Evolutionary conservation across 225 moss, liverwort and hornwort genomes (phyloP), one percentile per base, ranked within the genome.

Genomic region (Polytrichum formosum): DNA sequence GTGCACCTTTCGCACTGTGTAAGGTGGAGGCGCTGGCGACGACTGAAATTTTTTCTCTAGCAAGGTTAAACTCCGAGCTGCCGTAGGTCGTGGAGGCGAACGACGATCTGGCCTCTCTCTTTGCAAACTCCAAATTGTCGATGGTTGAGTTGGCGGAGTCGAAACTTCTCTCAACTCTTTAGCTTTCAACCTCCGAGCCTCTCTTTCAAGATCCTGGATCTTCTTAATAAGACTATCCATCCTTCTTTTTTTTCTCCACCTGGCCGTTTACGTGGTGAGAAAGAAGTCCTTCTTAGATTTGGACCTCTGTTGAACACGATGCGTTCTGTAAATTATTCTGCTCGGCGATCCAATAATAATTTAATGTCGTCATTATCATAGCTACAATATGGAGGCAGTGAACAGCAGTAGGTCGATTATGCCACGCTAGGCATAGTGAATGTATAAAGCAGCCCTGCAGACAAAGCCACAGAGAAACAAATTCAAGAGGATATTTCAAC

Each of bases 31-130:
- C 26, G 77, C 27, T 23, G 56, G 61, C 46, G 58, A 26, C 4
- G 70, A 54, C 28, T 67, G 64, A 28, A 70, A 13, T 3, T 70
- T 70, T 21, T 70, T 70, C 35, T 75, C 81, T 58, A 84, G 55
- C 55, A 78, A 79, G 8, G 78, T 70, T 53, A 84, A 61, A 37
- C 84, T 84, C 60, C 78, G 81, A 67, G 84, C 78, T 70, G 81
- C 84, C 27, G 81, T 73, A 26, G 84, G 80, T 37, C 81, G 75
- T 21, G 78, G 78, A 5, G 67, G 73, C 4, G 19, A 26, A 19
- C n/a, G 19, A 70, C 25, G 6, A 21, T 63, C 72, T 55, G 7
- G 26, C 55, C 28, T 70, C 35, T 58, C 54, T 60, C 66, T 78
- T 63, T 75, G 72, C 20, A 73, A 55, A 59, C 55, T 83, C 83